A percentile compares a stretch with the other conserved stretches of the same genome.
Evolutionary conservation across 2,329 filamentous ascomycete genomes (phyloP).

Genomic region (Diaporthe vexans): DNA sequence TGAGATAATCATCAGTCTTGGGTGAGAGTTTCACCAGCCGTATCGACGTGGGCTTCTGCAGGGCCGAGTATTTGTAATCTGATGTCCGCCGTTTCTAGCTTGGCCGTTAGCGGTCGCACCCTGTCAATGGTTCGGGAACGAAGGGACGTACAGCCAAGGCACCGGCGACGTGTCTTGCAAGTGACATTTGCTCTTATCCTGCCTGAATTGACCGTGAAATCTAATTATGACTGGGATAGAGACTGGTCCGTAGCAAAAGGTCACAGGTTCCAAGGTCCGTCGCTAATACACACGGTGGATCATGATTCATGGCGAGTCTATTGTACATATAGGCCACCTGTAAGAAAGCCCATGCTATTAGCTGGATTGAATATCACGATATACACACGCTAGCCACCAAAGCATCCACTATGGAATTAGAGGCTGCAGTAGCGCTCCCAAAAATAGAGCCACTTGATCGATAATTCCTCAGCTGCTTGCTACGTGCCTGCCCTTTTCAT

Average conservation of each 20-base stretch:
- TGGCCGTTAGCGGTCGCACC: neutral
- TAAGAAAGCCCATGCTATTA: neutral
- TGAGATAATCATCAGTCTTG: neutral
- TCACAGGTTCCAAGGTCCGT: neutral
- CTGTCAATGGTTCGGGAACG: neutral
- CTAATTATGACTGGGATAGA: neutral
- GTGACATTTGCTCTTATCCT: neutral
- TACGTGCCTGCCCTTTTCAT: too few relatives aligned
- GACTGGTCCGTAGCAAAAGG: neutral
- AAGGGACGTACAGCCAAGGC: neutral
- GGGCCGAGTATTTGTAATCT: neutral
- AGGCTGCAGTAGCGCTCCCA: neutral
- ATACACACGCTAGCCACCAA: neutral
- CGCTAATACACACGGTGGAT: neutral
- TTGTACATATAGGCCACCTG: neutral
- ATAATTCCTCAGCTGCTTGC: too few relatives aligned
- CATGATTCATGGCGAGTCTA: neutral
- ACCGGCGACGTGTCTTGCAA: neutral
- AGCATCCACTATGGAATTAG: neutral
- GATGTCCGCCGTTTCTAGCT: neutral
- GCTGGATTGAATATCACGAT: neutral
- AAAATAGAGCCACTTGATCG: neutral
- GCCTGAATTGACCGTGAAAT: neutral
- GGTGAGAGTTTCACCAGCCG: conserved; percentile 1
- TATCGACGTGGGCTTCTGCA: neutral